Base-by-base conservation (phyloP, 106 monocot species). In the Allium cepa region DNA sequence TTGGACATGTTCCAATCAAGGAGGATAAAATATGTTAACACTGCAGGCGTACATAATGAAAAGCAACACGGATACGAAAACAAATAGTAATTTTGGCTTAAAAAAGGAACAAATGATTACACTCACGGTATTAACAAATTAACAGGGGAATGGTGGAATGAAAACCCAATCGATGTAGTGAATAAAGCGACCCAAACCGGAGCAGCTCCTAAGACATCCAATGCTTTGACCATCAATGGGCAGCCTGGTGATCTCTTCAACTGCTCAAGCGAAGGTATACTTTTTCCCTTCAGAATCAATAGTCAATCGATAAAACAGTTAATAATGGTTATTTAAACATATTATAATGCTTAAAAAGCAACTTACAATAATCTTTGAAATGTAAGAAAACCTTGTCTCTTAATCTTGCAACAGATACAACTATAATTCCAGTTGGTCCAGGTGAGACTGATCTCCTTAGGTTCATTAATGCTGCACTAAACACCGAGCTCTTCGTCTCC, bases 211-310 rank as follows among this genome's bases (percentile, higher is more conserved):
- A 67, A 73, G 52, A 75, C 74, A 45, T 88, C 88, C 14, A 74
- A 85, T 10, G 85, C 88, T 48, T 88, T 79, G 73, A 88, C 84
- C 71, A 85, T 88, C 56, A 88, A 88, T 11, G 84, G 85, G 58
- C 84, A 85, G 56, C 88, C 88, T 11, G 88, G 88, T 6, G 84
- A 88, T 67, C 68, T 88, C 58, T 88, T 77, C 71, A 73, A 72
- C 49, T 88, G 88, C 74, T 88, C 88, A 57, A 57, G 60, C 66
- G 53, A 84, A 71, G 84, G 84, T 84, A 26, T 59, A 12, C 17
- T 59, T 59, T 18, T 22, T 59, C 45, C 8, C 17, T 57, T 15
- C 47, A 36, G 1, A 1, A 53, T 13, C 13, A 53, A 9, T 13
- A 53, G 13, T 10, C 10, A 53, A 10, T 53, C 13, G 13, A 13